phyloP scores from a whole-genome alignment of 257 asterid genomes.

The Nicotiana undulata region DNA sequence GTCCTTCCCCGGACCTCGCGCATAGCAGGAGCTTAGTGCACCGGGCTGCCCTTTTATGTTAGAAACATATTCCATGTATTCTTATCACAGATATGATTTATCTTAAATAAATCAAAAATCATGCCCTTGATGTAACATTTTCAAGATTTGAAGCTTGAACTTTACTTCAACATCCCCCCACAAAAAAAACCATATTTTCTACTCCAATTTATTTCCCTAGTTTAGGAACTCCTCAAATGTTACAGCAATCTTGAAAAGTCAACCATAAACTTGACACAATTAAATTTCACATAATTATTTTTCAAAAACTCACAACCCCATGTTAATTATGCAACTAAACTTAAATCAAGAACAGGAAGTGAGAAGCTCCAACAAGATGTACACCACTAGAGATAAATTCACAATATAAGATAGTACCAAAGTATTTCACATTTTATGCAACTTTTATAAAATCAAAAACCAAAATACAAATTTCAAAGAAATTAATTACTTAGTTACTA shows the following conservation, averaged over 20 bases:
- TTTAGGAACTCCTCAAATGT: background rate
- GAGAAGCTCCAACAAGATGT: too few species aligned
- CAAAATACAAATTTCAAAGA: background rate
- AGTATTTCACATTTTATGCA: background rate
- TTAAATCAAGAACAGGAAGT: too few species aligned
- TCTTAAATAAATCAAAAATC: too few species aligned
- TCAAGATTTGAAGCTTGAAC: background rate
- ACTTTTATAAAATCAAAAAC: background rate
- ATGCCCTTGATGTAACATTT: background rate
- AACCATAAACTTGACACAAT: background rate
- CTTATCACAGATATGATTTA: background rate
- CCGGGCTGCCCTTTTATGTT: too few species aligned
- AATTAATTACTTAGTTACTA: constrained; percentile 12
- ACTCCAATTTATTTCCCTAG: background rate
- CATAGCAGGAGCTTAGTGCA: too few species aligned
- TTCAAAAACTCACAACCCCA: too few species aligned
- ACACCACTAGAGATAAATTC: background rate
- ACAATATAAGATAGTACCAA: background rate
- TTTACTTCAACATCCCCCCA: background rate
- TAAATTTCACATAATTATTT: background rate
- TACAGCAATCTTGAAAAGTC: background rate
- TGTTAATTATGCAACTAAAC: too few species aligned
- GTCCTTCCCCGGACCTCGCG: too few species aligned
- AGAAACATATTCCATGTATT: background rate
- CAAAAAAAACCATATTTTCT: too few species aligned